Evolutionary conservation across 129 eudicot genomes (phyloP), one percentile per base, ranked within the genome.

Genomic region (Flaveria ramosissima): DNA sequence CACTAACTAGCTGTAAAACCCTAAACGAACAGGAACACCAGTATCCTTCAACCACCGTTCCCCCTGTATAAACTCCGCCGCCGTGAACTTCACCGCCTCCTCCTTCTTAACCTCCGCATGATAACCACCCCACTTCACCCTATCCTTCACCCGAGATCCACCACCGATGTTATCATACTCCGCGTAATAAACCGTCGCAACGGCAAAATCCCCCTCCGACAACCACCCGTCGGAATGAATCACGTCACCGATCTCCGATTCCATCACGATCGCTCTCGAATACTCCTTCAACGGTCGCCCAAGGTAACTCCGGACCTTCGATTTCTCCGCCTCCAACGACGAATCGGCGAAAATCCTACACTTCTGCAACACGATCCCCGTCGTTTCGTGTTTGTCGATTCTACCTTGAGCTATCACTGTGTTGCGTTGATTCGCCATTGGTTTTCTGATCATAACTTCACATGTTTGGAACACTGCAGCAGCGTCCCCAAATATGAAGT

Each of bases 221-320:
- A 91, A 9, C 93, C 93, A 91, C 20, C 97, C 97, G 1, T 81
- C 84, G 0, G 92, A 85, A n/a, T 78, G 72, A 56, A 91, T 78
- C 3, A 91, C 13, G 21, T 86, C 87, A 19, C 59, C 88, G 0
- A 91, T 88, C 68, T 82, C 86, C 0, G 94, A 72, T 56, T 91
- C 97, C 94, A 91, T 86, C 45, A 91, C 78, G 4, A 88, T 60
- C 4, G 94, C 85, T 77, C 90, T 81, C 0, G 97, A 88, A 32
- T 75, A 91, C 30, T 84, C 85, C 60, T 91, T 91, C 88, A 87
- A 85, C 7, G 97, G 97, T 78, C 97, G 79, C 50, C 97, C 97
- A 3, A 92, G 86, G 78, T 81, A 92, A 63, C 85, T 89, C 73
- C 68, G 72, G 68, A 85, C 15, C 16, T 82, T 82, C 0, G 43